Evolutionary conservation across 306 rosid species (phyloP).

Genomic region (Glycine latifolia): DNA sequence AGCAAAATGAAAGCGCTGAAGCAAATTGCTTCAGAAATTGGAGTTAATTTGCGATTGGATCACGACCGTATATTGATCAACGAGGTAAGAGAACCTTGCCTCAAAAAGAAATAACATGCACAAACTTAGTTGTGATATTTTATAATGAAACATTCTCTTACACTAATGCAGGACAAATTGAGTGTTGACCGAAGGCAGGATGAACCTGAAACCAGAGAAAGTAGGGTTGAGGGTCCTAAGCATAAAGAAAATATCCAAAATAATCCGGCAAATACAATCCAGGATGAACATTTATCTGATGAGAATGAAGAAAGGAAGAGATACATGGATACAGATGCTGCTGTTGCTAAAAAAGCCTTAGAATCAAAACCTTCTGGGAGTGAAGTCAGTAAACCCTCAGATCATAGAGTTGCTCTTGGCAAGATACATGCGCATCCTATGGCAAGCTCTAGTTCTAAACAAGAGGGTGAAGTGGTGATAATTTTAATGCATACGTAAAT

Average conservation of each 20-base stretch:
- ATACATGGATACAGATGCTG: conserved; percentile 43
- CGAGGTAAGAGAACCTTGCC: conserved; percentile 45
- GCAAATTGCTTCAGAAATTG: conserved; percentile 59
- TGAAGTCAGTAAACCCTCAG: conserved; percentile 28
- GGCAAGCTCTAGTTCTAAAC: conserved; percentile 39
- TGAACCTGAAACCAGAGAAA: conserved; percentile 32
- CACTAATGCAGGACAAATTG: conserved; percentile 49
- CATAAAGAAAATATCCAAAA: conserved; percentile 34
- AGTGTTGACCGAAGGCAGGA: conserved; percentile 43
- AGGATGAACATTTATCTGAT: conserved; percentile 40
- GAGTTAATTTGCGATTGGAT: conserved; percentile 57
- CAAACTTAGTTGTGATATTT: background rate
- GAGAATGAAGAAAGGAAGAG: conserved; percentile 47
- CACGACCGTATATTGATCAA: conserved; percentile 43
- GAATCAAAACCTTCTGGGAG: conserved; percentile 51
- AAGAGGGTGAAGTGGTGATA: conserved; percentile 24
- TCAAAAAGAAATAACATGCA: conserved; percentile 7
- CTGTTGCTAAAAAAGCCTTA: conserved; percentile 54
- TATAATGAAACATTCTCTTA: conserved; percentile 24
- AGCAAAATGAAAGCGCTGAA: conserved; percentile 54
- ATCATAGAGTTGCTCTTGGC: background rate
- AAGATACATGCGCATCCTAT: conserved; percentile 37
- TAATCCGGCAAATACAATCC: conserved; percentile 14
- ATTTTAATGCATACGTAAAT: no score
- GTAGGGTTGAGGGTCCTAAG: conserved; percentile 25